Evolutionary conservation across 2,329 filamentous ascomycete genomes (phyloP).

Genomic region (Orbilia blumenaviensis): DNA sequence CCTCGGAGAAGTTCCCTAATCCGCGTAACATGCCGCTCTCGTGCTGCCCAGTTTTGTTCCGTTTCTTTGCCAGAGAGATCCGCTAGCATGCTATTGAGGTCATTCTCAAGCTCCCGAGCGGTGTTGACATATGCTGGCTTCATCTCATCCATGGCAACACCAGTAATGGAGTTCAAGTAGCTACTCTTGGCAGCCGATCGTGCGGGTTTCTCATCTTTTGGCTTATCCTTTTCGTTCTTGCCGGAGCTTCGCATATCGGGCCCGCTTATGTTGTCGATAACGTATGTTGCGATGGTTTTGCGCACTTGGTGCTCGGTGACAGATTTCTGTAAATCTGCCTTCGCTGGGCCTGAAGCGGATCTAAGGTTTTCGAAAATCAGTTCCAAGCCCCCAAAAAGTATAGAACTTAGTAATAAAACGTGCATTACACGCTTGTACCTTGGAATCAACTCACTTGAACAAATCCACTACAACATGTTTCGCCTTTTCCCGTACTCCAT

Average conservation of each 20-base stretch:
- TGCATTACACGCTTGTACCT: background rate
- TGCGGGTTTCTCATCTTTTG: constrained; percentile 18
- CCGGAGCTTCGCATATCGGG: constrained; percentile 53
- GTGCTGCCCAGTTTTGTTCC: constrained; percentile 87
- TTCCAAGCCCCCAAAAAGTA: background rate
- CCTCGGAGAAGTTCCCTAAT: constrained; percentile 81
- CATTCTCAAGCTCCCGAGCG: constrained; percentile 85
- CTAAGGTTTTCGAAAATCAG: constrained; percentile 62
- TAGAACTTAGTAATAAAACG: constrained; percentile 6
- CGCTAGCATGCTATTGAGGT: constrained; percentile 80
- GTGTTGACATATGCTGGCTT: constrained; percentile 87
- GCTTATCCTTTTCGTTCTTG: constrained; percentile 29
- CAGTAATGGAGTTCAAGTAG: constrained; percentile 68
- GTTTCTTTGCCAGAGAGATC: constrained; percentile 88
- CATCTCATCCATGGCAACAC: constrained; percentile 73
- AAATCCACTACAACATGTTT: constrained; percentile 85
- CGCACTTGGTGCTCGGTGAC: constrained; percentile 84
- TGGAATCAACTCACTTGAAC: constrained; percentile 72
- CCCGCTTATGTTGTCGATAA: constrained; percentile 74
- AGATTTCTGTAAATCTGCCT: constrained; percentile 87
- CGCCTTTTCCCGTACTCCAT: constrained; percentile 82
- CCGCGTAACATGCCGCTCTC: constrained; percentile 81
- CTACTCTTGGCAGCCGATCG: constrained; percentile 7
- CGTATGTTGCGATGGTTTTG: constrained; percentile 82
- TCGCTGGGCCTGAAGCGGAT: constrained; percentile 80